Evolutionary conservation across 768 basidiomycete species (phyloP), one percentile per base, ranked within the genome.

Genomic region (Panellus pusillus): DNA sequence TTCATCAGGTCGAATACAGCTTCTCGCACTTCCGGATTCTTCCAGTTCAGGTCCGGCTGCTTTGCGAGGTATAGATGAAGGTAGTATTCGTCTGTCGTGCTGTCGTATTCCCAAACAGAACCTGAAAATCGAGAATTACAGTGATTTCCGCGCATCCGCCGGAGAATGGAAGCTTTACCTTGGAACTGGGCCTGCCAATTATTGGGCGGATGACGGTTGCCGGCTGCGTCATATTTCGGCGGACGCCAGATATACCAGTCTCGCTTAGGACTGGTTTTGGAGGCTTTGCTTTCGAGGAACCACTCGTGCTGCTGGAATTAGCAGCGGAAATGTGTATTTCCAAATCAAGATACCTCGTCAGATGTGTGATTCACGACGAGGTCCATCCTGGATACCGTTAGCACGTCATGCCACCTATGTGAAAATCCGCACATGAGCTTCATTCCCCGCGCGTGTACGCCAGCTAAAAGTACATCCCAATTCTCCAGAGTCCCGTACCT

Each of bases 1-100:
- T 69, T 68, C 86, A 90, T 86, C 42, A 83, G 63, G 31, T 84
- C 81, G 69, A 75, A 84, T 1, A 87, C 75, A 8, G 83, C 79
- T 51, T 77, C 71, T 7, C 83, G 73, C 1, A 86, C 80, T 7
- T 77, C 75, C 0, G 78, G 75, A 58, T 88, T 86, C 46, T 88
- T 85, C 87, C 86, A 90, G 64, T 91, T 89, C 14, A 90, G 66
- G 63, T 90, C 89, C 0, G 87, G 89, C 70, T 89, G 87, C 62
- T 87, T 79, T 9, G 74, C 63, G 48, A 79, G 70, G 68, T 81
- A 91, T 1, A 89, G 61, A 67, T 89, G 87, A 50, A 89, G 79
- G 65, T 89, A 88, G 58, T 86, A 90, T 68, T 90, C 86, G 17
- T 80, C 70, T 4, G 84, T 85, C 11, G 60, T 61, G 54, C 79